These are phyloP conservation scores for Rhizopus arrhizus DNA, from an alignment of 371 early-diverging fungal species.

Conservation along the genomic window DNA sequence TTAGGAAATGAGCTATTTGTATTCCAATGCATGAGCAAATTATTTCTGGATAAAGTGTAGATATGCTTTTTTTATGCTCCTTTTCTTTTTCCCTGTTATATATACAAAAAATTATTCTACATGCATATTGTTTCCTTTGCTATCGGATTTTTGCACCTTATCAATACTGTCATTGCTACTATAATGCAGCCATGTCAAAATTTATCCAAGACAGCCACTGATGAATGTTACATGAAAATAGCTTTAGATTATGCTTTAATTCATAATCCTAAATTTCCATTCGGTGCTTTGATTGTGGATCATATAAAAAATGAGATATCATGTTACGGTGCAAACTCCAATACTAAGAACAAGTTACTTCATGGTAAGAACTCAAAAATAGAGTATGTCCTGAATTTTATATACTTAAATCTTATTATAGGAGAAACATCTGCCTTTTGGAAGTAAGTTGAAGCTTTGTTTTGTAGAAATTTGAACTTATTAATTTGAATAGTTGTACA, in stretches of 20 bases:
- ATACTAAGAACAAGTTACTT: conserved; percentile 29
- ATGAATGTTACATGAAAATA: conserved; percentile 37
- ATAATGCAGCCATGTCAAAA: background rate
- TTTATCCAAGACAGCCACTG: conserved; percentile 2
- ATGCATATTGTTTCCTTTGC: too few relatives aligned
- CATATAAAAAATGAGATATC: conserved; percentile 30
- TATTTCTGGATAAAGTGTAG: too few relatives aligned
- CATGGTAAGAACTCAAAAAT: conserved; percentile 26
- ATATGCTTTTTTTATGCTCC: too few relatives aligned
- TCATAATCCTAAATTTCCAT: conserved; percentile 33
- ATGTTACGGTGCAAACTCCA: conserved; percentile 37
- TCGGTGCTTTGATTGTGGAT: conserved; percentile 38
- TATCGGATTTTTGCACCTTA: too few relatives aligned
- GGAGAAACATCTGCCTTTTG: conserved; percentile 39
- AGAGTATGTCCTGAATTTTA: background rate
- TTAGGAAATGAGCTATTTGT: too few relatives aligned
- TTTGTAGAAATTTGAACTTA: background rate
- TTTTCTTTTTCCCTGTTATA: too few relatives aligned
- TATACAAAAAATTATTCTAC: too few relatives aligned
- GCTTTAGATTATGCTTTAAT: conserved; percentile 33
- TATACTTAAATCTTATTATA: conserved; percentile 12
- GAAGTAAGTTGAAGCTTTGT: conserved; percentile 27
- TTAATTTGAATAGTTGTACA: conserved; percentile 30
- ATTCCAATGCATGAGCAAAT: too few relatives aligned
- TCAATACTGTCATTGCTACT: background rate